These are phyloP conservation scores for Volvox africanus DNA, from an alignment of 139 green algal species.

Conservation along the genomic window DNA sequence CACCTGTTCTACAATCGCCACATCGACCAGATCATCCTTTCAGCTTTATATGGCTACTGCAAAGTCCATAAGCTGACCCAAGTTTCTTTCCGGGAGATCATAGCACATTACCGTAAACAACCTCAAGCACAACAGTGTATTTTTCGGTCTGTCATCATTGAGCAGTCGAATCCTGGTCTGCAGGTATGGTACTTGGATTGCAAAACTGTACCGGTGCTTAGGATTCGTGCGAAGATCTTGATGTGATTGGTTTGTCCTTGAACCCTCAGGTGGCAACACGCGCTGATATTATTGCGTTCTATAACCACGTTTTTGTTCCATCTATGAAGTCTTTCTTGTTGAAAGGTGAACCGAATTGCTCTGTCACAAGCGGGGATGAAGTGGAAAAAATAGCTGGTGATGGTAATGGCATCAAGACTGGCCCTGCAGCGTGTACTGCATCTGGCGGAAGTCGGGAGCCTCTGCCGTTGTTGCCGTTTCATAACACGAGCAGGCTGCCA, in stretches of 20 bases:
- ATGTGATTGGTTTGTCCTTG: not conserved
- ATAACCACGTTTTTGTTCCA: slow-evolving; percentile 88
- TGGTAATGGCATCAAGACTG: not conserved
- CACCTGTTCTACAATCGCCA: slow-evolving; percentile 91
- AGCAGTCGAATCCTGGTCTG: slow-evolving; percentile 64
- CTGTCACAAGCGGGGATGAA: no score
- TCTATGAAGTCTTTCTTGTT: slow-evolving; percentile 68
- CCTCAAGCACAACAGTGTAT: slow-evolving; percentile 77
- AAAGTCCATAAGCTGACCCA: slow-evolving; percentile 80
- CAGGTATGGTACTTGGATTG: slow-evolving; percentile 17
- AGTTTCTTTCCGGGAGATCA: slow-evolving; percentile 90
- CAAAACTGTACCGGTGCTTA: not conserved
- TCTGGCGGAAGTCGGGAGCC: not conserved
- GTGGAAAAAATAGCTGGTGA: not conserved
- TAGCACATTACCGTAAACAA: slow-evolving; percentile 86
- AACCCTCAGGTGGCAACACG: slow-evolving; percentile 13
- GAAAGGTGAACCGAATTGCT: slow-evolving; percentile 2
- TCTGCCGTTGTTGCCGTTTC: not conserved
- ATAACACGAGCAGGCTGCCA: not conserved
- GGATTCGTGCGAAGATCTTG: not conserved
- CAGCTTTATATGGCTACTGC: slow-evolving; percentile 90
- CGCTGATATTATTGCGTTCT: slow-evolving; percentile 94
- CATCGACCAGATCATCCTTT: slow-evolving; percentile 92
- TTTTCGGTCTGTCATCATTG: slow-evolving; percentile 84
- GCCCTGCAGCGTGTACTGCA: not conserved